Evolutionary conservation across 495 filamentous ascomycete species (phyloP), one percentile per base, ranked within the genome.

Genomic region (Parathielavia appendiculata): DNA sequence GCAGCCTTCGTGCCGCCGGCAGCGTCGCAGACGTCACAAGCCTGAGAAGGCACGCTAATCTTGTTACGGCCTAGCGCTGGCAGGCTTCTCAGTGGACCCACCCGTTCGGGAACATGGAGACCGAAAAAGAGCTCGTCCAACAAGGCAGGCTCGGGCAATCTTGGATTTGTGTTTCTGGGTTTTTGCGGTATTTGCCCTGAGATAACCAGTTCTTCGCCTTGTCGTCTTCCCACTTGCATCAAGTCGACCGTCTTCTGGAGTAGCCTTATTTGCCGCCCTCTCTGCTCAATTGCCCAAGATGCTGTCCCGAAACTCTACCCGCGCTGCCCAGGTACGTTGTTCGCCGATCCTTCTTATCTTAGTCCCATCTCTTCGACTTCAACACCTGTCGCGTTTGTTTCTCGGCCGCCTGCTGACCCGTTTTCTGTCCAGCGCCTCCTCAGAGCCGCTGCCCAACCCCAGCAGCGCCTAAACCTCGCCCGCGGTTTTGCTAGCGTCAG

Each of bases 401-500:
- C 20, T 20, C 5, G 6, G n/a, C 20, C n/a, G 23, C 57, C 66
- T 70, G 67, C 73, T 65, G 53, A 74, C 65, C 62, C 26, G n/a
- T 11, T 5, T 26, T 36, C 45, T 43, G 41, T 64, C 41, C 69
- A 84, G 80, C 77, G 75, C 75, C 74, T 86, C 69, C 78, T 81
- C 69, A 77, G 78, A 71, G 75, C 75, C 59, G 76, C 80, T 55
- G 67, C 78, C 63, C 77, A 76, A 66, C 72, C 73, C 63, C 66
- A 73, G 63, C 74, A 67, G 40, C 71, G 73, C 67, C 63, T 75
- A 45, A 74, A 74, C 44, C 62, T 64, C 43, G 66, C 73, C 48
- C 77, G 79, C 65, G 69, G 71, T 61, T 83, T 87, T 65, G 91
- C 91, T 61, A 92, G 85, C 57, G 81, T 95, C 57, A 81, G 86